Base-by-base conservation (phyloP, 306 rosid genomes). In the Oxytropis ochrocephala region DNA sequence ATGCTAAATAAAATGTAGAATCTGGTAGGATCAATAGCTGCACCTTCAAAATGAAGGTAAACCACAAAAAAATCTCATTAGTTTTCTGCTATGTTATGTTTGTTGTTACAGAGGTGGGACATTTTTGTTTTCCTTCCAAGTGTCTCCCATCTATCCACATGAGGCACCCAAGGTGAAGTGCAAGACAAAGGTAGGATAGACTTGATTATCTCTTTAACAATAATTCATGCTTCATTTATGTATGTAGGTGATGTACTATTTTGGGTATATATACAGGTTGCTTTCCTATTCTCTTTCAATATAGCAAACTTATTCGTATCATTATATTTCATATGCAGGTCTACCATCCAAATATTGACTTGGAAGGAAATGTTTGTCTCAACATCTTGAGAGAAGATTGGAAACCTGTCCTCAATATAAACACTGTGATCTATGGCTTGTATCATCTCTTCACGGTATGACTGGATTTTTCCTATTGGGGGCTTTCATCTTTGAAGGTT, bases 111-210 rank as follows among this genome's bases (percentile, higher is more conserved):
- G 98, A 48, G 89, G 95, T 11, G 98, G 96, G 56, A 79, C 85
- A 17, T 92, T 89, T 79, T 79, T 79, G 75, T 92, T 92, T 76
- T 64, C 96, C 64, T 92, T 92, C 74, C 83, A 85, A 70, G 96
- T 92, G 58, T 85, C 85, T 56, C 85, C 92, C 57, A 76, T 85
- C 78, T 88, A 93, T 83, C 98, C 98, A 19, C 93, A 93, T 7
- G 96, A 93, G 78, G 96, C 96, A 64, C 96, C 93, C 11, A 93
- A 93, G 80, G 98, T 92, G 64, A 90, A 93, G 86, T 90, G 98
- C 83, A 90, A 90, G 89, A 90, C 96, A 69, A 90, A 90, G 96
- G 98, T 93, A 87, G 69, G 68, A 42, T 55, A 38, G 30, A 50
- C 62, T 51, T 54, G 33, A 42, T 79, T 54, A 65, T 58, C 44